Conservation (phyloP, 306 rosid species). For the Trichosanthes truncata region DNA sequence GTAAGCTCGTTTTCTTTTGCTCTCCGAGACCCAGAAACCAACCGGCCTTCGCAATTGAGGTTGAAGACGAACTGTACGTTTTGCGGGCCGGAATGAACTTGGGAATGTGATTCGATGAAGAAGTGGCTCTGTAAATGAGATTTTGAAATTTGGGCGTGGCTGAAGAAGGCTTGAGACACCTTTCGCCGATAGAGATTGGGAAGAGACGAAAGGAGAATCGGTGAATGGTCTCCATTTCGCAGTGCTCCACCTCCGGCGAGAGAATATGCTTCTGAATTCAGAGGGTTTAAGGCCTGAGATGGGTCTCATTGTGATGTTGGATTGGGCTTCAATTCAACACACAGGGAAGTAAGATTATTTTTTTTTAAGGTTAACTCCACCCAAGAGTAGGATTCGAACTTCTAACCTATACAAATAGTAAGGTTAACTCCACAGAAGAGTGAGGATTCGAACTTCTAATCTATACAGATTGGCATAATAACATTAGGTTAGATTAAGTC, state of each 20-base stretch:
- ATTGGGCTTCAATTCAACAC: not conserved
- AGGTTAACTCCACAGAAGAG: too few species aligned
- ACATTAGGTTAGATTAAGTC: too few species aligned
- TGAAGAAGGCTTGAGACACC: slow-evolving; percentile 6
- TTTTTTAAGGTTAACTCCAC: too few species aligned
- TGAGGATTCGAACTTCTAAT: too few species aligned
- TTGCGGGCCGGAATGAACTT: slow-evolving; percentile 9
- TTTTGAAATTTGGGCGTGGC: slow-evolving; percentile 15
- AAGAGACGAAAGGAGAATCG: slow-evolving; percentile 32
- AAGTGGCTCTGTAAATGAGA: slow-evolving; percentile 1
- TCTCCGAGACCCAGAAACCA: slow-evolving; percentile 71
- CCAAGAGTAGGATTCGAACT: too few species aligned
- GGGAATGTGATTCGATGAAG: not conserved
- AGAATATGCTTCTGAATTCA: not conserved
- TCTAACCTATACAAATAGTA: too few species aligned
- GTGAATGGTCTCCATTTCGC: slow-evolving; percentile 41
- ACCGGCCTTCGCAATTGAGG: slow-evolving; percentile 48
- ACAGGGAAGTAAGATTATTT: not conserved
- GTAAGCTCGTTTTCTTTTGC: slow-evolving; percentile 31
- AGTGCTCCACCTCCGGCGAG: not conserved
- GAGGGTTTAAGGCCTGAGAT: not conserved
- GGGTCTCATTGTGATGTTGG: not conserved
- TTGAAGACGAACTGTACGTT: slow-evolving; percentile 23
- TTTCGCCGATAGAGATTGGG: slow-evolving; percentile 19
- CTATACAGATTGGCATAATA: too few species aligned